Evolutionary conservation across 2,329 filamentous ascomycete species (phyloP).

Genomic region (Fusarium coffeatum): DNA sequence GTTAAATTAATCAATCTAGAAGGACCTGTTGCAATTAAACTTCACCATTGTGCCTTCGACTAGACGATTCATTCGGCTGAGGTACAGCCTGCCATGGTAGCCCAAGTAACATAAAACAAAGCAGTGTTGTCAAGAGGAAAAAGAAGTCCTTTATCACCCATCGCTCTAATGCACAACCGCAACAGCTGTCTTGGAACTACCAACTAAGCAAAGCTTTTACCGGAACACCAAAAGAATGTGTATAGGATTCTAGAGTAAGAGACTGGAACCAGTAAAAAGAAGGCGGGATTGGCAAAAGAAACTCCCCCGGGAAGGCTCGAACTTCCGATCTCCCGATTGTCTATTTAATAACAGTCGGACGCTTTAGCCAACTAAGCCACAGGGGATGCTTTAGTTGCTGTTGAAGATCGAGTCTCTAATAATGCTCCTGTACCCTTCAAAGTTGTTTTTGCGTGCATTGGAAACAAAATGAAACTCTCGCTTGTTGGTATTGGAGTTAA

Average conservation of each 20-base stretch:
- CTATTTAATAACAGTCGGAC: conserved; percentile 43
- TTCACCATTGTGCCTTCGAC: not conserved
- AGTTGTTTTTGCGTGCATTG: not conserved
- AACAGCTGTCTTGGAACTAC: too few species aligned
- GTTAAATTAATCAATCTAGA: not conserved
- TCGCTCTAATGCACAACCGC: too few species aligned
- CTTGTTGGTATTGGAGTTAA: not conserved
- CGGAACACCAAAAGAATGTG: not conserved
- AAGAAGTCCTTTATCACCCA: not conserved
- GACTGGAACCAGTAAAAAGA: not conserved
- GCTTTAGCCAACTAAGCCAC: conserved; percentile 45
- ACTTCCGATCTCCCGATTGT: conserved; percentile 49
- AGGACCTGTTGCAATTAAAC: not conserved
- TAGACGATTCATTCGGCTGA: not conserved
- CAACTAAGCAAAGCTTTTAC: too few species aligned
- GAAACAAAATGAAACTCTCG: not conserved
- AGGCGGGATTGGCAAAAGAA: not conserved
- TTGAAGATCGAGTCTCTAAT: not conserved
- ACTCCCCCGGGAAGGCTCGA: conserved; percentile 48
- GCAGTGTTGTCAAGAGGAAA: too few species aligned
- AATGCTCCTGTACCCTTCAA: rapidly evolving
- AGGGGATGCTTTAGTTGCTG: conserved; percentile 26
- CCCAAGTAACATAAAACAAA: not conserved
- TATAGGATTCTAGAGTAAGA: too few species aligned
- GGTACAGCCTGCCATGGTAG: not conserved